These are phyloP conservation scores for Candida sanyaensis DNA, from an alignment of 1,139 yeast species.

Conservation along the genomic window DNA sequence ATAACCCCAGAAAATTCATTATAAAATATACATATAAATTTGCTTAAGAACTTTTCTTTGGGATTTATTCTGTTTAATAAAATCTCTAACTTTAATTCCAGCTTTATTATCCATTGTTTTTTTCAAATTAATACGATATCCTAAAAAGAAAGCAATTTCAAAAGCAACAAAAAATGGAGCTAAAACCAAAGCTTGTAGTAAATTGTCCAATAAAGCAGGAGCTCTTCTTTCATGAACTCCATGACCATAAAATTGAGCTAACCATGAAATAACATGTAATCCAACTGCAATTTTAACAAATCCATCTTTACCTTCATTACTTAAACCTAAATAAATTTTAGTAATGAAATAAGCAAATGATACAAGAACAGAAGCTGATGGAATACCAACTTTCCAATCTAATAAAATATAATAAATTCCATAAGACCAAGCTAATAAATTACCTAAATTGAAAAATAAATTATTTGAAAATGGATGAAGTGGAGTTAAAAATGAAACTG, in stretches of 20 bases:
- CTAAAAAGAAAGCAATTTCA: constrained; percentile 71
- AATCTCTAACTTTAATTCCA: constrained; percentile 31
- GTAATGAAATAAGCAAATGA: constrained; percentile 45
- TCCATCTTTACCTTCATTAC: constrained; percentile 14
- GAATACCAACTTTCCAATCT: constrained; percentile 45
- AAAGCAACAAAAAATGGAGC: constrained; percentile 90
- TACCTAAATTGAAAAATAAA: constrained; percentile 45
- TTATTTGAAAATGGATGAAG: constrained; percentile 18
- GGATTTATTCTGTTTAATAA: constrained; percentile 17
- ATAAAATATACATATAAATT: neutral
- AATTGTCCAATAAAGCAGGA: constrained; percentile 84
- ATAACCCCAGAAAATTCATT: neutral
- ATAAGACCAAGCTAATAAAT: constrained; percentile 33
- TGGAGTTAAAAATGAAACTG: constrained; percentile 43
- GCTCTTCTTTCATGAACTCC: constrained; percentile 78
- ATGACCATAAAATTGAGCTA: constrained; percentile 89
- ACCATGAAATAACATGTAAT: constrained; percentile 65
- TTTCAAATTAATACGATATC: constrained; percentile 58
- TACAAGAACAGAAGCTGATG: constrained; percentile 36
- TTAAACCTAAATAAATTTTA: constrained; percentile 20
- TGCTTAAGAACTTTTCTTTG: neutral
- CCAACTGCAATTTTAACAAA: constrained; percentile 32
- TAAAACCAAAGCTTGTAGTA: constrained; percentile 80
- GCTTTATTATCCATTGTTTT: constrained; percentile 57
- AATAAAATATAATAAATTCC: constrained; percentile 44